A percentile compares a stretch with the other conserved stretches of the same genome.
Conservation (phyloP, 1,139 yeast genomes). For the Debaryomycetaceae sp. region DNA sequence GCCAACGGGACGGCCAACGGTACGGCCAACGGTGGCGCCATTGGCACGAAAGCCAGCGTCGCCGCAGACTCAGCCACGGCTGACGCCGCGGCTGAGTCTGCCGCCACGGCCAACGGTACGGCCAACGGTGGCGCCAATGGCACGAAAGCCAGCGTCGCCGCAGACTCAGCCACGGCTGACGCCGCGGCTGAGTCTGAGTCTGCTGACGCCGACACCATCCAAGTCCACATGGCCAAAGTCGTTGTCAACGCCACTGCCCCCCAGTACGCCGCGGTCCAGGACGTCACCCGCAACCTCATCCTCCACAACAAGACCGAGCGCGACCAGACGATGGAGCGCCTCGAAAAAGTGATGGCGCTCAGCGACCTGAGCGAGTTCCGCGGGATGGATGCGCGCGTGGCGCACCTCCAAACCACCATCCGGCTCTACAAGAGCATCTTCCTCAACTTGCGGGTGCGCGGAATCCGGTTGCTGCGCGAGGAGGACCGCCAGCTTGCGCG, state of each 20-base stretch:
- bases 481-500: slow-evolving; percentile 29
- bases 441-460: slow-evolving; percentile 36
- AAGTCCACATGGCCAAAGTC: slow-evolving; percentile 65
- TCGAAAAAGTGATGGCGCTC: slow-evolving; percentile 64
- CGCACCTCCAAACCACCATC: slow-evolving; percentile 53
- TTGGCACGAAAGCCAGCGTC: too few species aligned
- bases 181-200: slow-evolving; percentile 27
- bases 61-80: not conserved
- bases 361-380: slow-evolving; percentile 63
- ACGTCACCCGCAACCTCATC: slow-evolving; percentile 60
- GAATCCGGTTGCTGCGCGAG: slow-evolving; percentile 17
- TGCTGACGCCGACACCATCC: slow-evolving; percentile 15
- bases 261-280: slow-evolving; percentile 67
- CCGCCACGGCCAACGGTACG: slow-evolving; percentile 1
- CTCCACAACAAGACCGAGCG: slow-evolving; percentile 62
- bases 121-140: not conserved
- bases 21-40: too few species aligned
- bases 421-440: slow-evolving; percentile 40
- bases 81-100: slow-evolving; percentile 1
- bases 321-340: slow-evolving; percentile 51
- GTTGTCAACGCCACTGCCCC: slow-evolving; percentile 67
- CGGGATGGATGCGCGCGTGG: slow-evolving; percentile 50
- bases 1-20: slow-evolving; percentile 22
- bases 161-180: slow-evolving; percentile 8
- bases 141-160: not conserved